Percentiles rank a stretch among this genome's conserved stretches.
These are phyloP conservation scores for Tricholoma flavovirens DNA, from an alignment of 768 basidiomycete species.

Conservation along the genomic window DNA sequence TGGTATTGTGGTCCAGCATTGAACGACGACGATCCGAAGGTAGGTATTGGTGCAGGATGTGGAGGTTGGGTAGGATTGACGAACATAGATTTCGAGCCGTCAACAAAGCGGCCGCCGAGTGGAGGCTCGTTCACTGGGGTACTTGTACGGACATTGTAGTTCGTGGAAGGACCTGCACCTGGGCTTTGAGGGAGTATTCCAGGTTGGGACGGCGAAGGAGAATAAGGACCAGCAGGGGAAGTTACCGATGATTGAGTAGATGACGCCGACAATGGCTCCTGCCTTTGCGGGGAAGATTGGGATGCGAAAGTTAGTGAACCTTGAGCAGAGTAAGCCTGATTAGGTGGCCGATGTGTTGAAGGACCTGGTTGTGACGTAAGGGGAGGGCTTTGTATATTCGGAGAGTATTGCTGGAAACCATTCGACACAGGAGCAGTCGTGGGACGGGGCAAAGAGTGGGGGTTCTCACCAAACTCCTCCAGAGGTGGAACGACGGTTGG, in stretches of 20 bases:
- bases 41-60: conserved; percentile 27
- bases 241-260: conserved; percentile 22
- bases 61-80: conserved; percentile 44
- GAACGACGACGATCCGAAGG: conserved; percentile 31
- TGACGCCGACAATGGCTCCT: conserved; percentile 24
- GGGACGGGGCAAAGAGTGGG: conserved; percentile 21
- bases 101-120: conserved; percentile 59
- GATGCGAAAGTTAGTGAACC: conserved; percentile 11
- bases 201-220: conserved; percentile 14
- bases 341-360: conserved; percentile 18
- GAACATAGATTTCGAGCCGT: conserved; percentile 81
- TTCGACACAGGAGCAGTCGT: conserved; percentile 28
- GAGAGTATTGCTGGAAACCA: conserved; percentile 25
- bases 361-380: conserved; percentile 26
- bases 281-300: conserved; percentile 18
- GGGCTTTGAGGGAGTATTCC: conserved; percentile 41
- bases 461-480: conserved; percentile 49
- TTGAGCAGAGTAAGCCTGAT: conserved; percentile 12
- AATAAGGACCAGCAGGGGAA: conserved; percentile 13
- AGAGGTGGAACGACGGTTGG: conserved; percentile 58
- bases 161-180: conserved; percentile 49
- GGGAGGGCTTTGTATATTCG: conserved; percentile 28
- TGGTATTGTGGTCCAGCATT: conserved; percentile 16
- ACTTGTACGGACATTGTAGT: conserved; percentile 22
- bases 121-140: conserved; percentile 40